Base-by-base conservation (phyloP, 371 early-diverging fungal species). In the Rozella allomycis region DNA sequence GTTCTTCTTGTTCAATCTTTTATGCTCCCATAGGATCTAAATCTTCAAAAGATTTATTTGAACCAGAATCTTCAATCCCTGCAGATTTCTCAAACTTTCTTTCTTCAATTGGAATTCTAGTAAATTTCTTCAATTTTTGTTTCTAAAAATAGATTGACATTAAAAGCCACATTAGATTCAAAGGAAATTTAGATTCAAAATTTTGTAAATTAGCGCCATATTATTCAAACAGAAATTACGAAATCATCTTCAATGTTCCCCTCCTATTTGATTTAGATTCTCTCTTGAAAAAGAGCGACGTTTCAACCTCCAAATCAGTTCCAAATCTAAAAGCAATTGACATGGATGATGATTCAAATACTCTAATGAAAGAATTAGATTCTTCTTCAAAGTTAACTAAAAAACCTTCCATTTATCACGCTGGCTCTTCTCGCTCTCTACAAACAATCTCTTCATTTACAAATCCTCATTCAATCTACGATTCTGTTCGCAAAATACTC, bases 231-330 rank as follows among this genome's bases (percentile, higher is more conserved):
- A 49, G 73, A 9, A 64, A 46, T 3, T 49, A 57, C 3, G 78
- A 80, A 35, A 62, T 74, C 28, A 42, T 78, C n/a, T 74, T 75
- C 29, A 65, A 74, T 40, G 56, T 58, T 0, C 81, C 81, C 11
- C 67, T 65, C 33, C 35, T 66, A 30, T 43, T 70, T 20, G 48
- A 55, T 10, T 10, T 23, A 17, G 40, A 47, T 13, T 17, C 41
- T 13, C 11, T 29, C 2, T 41, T 37, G 19, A 30, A 40, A 17
- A 17, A 4, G 6, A 20, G 6, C 3, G 14, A 17, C 25, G 6
- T 5, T 6, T 17, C 5, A 4, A 11, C 22, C 3, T 4, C 14
- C 6, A 34, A 3, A 5, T 3, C 5, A 12, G 11, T 20, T 11
- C 22, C 22, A 3, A 2, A 4, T 21, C 23, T 14, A 28, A 12